Evolutionary conservation across 768 basidiomycete genomes (phyloP), one percentile per base, ranked within the genome.

Genomic region (Amanita molliuscula): DNA sequence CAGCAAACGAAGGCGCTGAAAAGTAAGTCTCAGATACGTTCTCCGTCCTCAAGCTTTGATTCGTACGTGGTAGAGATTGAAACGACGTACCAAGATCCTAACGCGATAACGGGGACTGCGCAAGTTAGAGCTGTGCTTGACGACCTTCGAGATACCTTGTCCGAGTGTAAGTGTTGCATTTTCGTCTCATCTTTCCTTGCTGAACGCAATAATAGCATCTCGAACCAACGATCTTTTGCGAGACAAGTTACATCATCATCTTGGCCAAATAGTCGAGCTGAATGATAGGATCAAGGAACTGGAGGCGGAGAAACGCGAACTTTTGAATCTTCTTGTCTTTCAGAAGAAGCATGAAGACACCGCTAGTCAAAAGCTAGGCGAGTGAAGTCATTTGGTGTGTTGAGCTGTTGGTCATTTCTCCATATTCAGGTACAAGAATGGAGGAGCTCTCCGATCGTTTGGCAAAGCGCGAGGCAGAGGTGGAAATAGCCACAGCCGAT

Each of bases 171-270:
- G 58, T 20, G 23, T 6, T 1, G 13, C 41, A n/a, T 42, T 40
- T 15, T 26, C 31, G 25, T 26, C n/a, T 35, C 2, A n/a, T n/a
- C 6, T 34, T 21, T 26, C 15, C 18, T n/a, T 20, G 20, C 28
- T 44, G 21, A n/a, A 11, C 31, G 8, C 18, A 20, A 44, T n/a
- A 50, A 2, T 34, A 72, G 69, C 70, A 3, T 60, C 64, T 28
- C 62, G 68, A 37, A 68, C 71, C 4, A 66, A 61, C 3, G 70
- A 71, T 36, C 56, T 73, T 3, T 59, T 71, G 1, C 64, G 70
- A 20, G 66, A 69, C 49, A 71, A 72, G 49, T 58, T 70, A 0
- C 62, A 67, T 40, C 54, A 64, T 42, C 58, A 66, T 15, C 60
- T 66, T 1, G 57, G 62, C 6, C 62, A 66, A 38, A 54, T 71